Evolutionary conservation across 306 rosid genomes (phyloP).

Genomic region (Cicer arietinum): DNA sequence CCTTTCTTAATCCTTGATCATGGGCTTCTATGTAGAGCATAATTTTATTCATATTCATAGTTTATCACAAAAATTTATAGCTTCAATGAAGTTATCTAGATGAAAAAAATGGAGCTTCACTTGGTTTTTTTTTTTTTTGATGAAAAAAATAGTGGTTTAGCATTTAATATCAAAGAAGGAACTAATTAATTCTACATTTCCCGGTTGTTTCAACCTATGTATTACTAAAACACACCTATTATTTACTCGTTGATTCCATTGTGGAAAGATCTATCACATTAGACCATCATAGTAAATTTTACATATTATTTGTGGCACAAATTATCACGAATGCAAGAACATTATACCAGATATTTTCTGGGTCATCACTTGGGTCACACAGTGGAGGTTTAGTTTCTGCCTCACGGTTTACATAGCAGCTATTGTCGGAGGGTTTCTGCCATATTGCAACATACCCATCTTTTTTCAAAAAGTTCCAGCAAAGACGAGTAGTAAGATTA

Average conservation of each 20-base stretch:
- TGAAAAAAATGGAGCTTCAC: not conserved
- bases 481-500: slow-evolving; percentile 80
- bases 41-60: not conserved
- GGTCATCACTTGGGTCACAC: slow-evolving; percentile 79
- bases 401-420: slow-evolving; percentile 77
- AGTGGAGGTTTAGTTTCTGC: slow-evolving; percentile 76
- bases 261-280: slow-evolving; percentile 33
- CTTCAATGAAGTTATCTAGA: not conserved
- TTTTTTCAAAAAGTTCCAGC: slow-evolving; percentile 85
- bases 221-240: slow-evolving; percentile 30
- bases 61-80: not conserved
- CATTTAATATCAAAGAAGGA: slow-evolving; percentile 33
- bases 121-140: not conserved
- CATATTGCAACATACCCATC: slow-evolving; percentile 87
- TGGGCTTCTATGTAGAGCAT: not conserved
- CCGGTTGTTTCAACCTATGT: slow-evolving; percentile 18
- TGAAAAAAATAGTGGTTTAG: not conserved
- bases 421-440: slow-evolving; percentile 77
- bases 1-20: not conserved
- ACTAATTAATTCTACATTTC: slow-evolving; percentile 37
- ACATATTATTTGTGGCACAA: slow-evolving; percentile 28
- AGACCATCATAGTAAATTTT: slow-evolving; percentile 34
- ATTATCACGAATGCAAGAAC: slow-evolving; percentile 41
- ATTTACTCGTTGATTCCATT: slow-evolving; percentile 12
- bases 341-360: slow-evolving; percentile 82